Conservation (phyloP, 352 stramenopile genomes). For the Phytophthora citricola region DNA sequence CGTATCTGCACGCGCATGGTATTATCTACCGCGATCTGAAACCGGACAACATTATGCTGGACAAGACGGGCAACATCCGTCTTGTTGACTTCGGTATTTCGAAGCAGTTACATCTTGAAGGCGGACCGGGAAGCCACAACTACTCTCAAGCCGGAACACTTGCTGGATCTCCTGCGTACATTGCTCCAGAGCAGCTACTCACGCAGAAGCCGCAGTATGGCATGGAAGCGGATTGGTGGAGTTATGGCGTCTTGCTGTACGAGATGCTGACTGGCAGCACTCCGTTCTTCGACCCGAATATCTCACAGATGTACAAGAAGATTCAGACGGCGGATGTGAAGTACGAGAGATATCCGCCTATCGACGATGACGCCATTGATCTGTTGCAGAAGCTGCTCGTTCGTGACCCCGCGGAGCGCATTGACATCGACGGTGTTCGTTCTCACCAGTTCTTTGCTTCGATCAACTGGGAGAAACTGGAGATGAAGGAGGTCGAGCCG, state of each 20-base stretch:
- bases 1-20: conserved; percentile 85
- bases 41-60: conserved; percentile 91
- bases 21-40: conserved; percentile 92
- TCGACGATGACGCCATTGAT: conserved; percentile 74
- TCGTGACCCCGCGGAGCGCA: conserved; percentile 72
- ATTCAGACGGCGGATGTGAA: conserved; percentile 89
- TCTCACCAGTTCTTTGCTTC: conserved; percentile 71
- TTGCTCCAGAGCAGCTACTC: conserved; percentile 83
- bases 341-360: conserved; percentile 71
- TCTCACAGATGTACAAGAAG: conserved; percentile 91
- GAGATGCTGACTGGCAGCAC: conserved; percentile 91
- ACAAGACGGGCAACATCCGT: conserved; percentile 86
- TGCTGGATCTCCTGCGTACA: conserved; percentile 85
- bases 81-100: conserved; percentile 92
- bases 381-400: conserved; percentile 81
- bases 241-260: conserved; percentile 90
- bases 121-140: conserved; percentile 43
- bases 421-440: conserved; percentile 66
- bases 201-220: conserved; percentile 89
- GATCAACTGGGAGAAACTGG: conserved; percentile 78
- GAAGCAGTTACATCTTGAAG: conserved; percentile 72
- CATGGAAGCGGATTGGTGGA: conserved; percentile 92
- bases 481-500: conserved; percentile 82
- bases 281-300: conserved; percentile 89
- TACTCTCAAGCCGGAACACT: conserved; percentile 77